Evolutionary conservation across 371 early-diverging fungal genomes (phyloP).

Genomic region (Mucor sp.): DNA sequence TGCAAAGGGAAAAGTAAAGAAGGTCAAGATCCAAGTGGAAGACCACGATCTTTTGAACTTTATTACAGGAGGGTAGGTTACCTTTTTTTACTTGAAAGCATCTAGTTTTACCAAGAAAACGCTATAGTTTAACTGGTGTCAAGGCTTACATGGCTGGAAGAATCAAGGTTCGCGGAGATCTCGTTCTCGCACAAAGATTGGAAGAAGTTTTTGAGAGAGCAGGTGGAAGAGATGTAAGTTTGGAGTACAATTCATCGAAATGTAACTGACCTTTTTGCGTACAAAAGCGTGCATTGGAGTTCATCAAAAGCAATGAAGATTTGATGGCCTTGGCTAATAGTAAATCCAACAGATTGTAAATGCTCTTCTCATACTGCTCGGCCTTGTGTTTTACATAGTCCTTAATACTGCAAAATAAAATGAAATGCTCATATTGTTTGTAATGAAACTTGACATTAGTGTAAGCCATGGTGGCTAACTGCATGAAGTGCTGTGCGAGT

Average conservation of each 20-base stretch:
- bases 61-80: constrained; percentile 31
- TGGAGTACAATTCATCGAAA: background rate
- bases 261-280: background rate
- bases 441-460: background rate
- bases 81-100: background rate
- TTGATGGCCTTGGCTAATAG: constrained; percentile 4
- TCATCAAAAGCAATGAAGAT: constrained; percentile 40
- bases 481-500: too few species aligned
- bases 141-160: constrained; percentile 49
- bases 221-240: constrained; percentile 44
- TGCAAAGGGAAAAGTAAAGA: constrained; percentile 27
- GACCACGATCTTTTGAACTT: constrained; percentile 44
- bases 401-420: background rate
- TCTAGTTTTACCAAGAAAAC: background rate
- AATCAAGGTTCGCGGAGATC: constrained; percentile 51
- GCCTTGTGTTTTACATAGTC: too few species aligned
- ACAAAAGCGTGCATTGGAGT: constrained; percentile 35
- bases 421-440: background rate
- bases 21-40: constrained; percentile 45
- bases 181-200: constrained; percentile 45
- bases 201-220: constrained; percentile 50
- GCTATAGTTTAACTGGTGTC: constrained; percentile 44
- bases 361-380: too few species aligned
- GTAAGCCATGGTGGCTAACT: too few species aligned
- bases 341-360: constrained; percentile 3